Evolutionary conservation across 208 protist genomes (phyloP), one percentile per base, ranked within the genome.

Genomic region (Leishmania aethiopica): DNA sequence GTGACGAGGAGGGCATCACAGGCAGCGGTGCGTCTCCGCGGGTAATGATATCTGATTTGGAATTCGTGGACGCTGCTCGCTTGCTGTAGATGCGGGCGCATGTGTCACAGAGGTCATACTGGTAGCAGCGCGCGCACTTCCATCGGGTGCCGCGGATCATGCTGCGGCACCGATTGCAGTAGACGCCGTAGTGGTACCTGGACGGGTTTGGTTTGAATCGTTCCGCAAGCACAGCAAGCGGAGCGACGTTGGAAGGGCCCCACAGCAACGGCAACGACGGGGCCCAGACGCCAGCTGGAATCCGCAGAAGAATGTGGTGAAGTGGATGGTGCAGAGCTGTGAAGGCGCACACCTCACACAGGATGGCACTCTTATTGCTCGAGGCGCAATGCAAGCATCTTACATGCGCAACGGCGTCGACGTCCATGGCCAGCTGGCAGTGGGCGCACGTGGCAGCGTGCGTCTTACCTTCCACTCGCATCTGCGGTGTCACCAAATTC

Each of bases 101-200:
- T 40, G 45, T 7, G 72, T 90, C 75, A 71, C 94, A 97, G 1
- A 96, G 70, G 66, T 97, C 94, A 84, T 90, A 95, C 75, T 94
- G 85, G 78, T 94, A 93, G 82, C 94, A 97, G 62, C 91, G 80
- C 35, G 89, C 88, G 76, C 94, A 97, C 85, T 97, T 97, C 91
- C 92, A 97, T 40, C 95, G 89, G 11, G 80, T 84, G 37, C 95
- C 95, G 47, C 64, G 37, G 22, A 96, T 89, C 76, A 91, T 80
- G 35, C 81, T 77, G 32, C 82, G 78, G 77, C 95, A 98, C n/a
- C 80, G 77, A 76, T 94, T 91, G 80, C 95, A 98, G 86, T 93
- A 93, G 25, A 96, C 84, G 40, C 90, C 91, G 75, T 92, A 64
- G 84, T 96, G 95, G 69, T 79, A 82, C 53, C 86, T 75, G 0